Evolutionary conservation across 306 rosid genomes (phyloP), one percentile per base, ranked within the genome.

Genomic region (Cicer bijugum): DNA sequence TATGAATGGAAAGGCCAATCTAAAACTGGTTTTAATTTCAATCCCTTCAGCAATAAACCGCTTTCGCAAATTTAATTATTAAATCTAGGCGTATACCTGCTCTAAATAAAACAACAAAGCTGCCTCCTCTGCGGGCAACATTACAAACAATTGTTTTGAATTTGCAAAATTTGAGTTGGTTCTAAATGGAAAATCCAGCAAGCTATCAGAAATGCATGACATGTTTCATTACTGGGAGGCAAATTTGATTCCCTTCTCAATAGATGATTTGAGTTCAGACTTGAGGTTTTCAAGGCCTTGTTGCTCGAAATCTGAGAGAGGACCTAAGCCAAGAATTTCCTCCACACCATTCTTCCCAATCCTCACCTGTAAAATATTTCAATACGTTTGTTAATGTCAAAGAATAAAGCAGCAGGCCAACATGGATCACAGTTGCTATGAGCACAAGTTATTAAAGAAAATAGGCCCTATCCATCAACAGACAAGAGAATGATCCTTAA

Each of bases 331-430:
- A 69, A 87, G 67, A 81, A 89, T 86, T 77, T 89, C 89, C 72
- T 94, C 97, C 35, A 87, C 92, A 12, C 98, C 98, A 70, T 89
- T 87, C 91, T 88, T 91, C 71, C 98, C 98, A 15, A 94, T 92
- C 57, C 91, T 84, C 82, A 94, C 98, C 98, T 94, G 87, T 51
- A 76, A 78, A 77, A 67, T 10, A 66, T 14, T 39, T 61, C 50
- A 20, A 23, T 17, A 62, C 48, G 16, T 58, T 23, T 42, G 23
- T 67, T 66, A 48, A 48, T 45, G 1, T 1, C 62, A 61, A 11
- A 7, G 66, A 69, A 42, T 12, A 6, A 53, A 8, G 47, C 43
- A 12, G 15, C 16, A 5, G 1, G 67, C 28, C 37, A 9, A 67
- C 42, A 4, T 42, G 52, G 7, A 51, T 53, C 62, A 5, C 14